Percentiles rank a stretch among this genome's conserved stretches.
These are phyloP conservation scores for Barbarea vulgaris DNA, from an alignment of 345 rosid species.

Conservation along the genomic window DNA sequence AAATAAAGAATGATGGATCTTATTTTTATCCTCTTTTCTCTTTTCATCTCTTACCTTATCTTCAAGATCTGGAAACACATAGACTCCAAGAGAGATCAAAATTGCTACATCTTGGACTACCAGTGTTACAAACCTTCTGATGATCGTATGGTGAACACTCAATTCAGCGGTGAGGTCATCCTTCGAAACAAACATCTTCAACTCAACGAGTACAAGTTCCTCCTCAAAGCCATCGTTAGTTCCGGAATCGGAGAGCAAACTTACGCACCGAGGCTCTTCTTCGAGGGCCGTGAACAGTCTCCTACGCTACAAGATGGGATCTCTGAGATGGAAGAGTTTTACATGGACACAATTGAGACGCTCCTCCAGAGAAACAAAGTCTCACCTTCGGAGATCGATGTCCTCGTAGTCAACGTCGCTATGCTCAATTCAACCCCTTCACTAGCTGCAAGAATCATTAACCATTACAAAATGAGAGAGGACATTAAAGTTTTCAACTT, in stretches of 20 bases:
- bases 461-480: slow-evolving; percentile 68
- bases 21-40: slow-evolving; percentile 33
- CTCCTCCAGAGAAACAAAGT: slow-evolving; percentile 54
- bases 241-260: slow-evolving; percentile 80
- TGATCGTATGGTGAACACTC: slow-evolving; percentile 55
- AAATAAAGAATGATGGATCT: slow-evolving; percentile 40
- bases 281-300: slow-evolving; percentile 53
- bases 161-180: slow-evolving; percentile 45
- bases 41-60: slow-evolving; percentile 37
- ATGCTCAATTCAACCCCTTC: slow-evolving; percentile 63
- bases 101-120: slow-evolving; percentile 70
- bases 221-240: slow-evolving; percentile 56
- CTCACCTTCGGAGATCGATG: slow-evolving; percentile 56
- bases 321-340: slow-evolving; percentile 58
- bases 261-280: slow-evolving; percentile 55
- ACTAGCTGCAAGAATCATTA: slow-evolving; percentile 57
- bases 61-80: slow-evolving; percentile 40
- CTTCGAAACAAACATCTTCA: slow-evolving; percentile 56
- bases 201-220: slow-evolving; percentile 60
- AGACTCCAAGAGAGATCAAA: slow-evolving; percentile 40
- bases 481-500: slow-evolving; percentile 65
- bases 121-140: slow-evolving; percentile 65
- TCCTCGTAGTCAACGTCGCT: slow-evolving; percentile 67
- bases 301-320: slow-evolving; percentile 47
- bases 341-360: slow-evolving; percentile 50